Base-by-base conservation (phyloP, 106 monocot species). In the Platanthera zijinensis region DNA sequence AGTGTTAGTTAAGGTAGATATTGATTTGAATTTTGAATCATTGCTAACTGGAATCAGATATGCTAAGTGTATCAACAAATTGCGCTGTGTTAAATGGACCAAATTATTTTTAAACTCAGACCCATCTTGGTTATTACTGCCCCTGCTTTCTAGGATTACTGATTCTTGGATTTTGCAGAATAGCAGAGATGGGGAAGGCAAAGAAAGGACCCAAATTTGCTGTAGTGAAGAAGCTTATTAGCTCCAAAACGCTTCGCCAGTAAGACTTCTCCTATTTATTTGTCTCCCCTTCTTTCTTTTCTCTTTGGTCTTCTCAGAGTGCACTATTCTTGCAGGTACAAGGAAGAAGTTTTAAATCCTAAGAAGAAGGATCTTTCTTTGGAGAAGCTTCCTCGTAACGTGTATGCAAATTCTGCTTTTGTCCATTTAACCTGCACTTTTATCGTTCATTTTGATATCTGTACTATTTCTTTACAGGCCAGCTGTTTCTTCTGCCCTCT, bases 141-240 rank as follows among this genome's bases (percentile, higher is more conserved):
- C 39, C 39, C 39, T 39, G 39, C 39, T 39, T 39, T 39, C 39
- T 39, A 39, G 39, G 39, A 39, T 39, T 39, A 2, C 39, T 39
- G 39, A 39, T 39, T 6, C 56, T 56, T 14, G 13, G 56, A 15
- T 2, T 56, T 13, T 56, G 59, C 5, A 32, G 66, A 10, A 66
- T 10, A 66, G 32, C 66, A 66, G 30, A 30, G 69, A 89, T 89
- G 89, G 89, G 83, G 51, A 83, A 78, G 74, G 83, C 89, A 28
- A 96, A 95, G 91, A 95, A 96, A 76, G 78, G 75, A 1, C 90
- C 80, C 10, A 95, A 96, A 82, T 92, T 96, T 19, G 95, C 93
- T 1, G 79, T 66, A 6, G 82, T 89, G 77, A 96, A 96, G 84
- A 84, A 79, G 82, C 78, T 96, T 14, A 72, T 91, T 45, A 91